Base-by-base conservation (phyloP, 2,329 filamentous ascomycete genomes). In the Botryotinia globosa region DNA sequence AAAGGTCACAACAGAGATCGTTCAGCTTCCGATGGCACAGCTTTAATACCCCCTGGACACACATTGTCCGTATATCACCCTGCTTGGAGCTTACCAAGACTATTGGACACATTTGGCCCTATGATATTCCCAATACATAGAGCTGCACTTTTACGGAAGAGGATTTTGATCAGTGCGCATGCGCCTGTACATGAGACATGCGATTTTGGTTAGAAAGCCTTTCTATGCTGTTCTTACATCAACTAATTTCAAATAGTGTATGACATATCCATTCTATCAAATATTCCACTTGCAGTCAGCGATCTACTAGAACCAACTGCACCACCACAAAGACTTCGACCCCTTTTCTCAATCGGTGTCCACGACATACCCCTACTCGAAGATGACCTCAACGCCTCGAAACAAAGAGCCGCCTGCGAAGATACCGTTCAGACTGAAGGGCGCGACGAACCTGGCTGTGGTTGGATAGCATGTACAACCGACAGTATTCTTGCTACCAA, bases 381-480 rank as follows among this genome's bases (percentile, higher is more conserved):
- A 76, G 85, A 89, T 72, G 87, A 92, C 75, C 85, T 86, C n/a
- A 83, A 85, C 37, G 83, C 83, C 3, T 82, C 82, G 65, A 68
- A 72, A 48, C 84, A 83, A 79, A 81, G 75, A 74, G 79, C 75
- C 72, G 79, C 64, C 79, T 77, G 72, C 73, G 81, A 58, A 45
- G 59, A 63, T 32, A 71, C 61, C 73, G 68, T 77, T 75, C 59
- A 81, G 83, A 34, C 61, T 63, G 77, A 72, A 80, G 82, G 63
- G 80, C 80, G 59, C 80, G 86, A 85, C 37, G 85, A 88, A 59
- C 80, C 83, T 37, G 86, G 86, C 45, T 83, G 87, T 22, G 92
- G 94, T 56, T 99, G 94, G 94, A 91, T 97, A 73, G 96, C 95
- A 20, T 98, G 94, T 82, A 98, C 95, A 4, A 98, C 95, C 2